A percentile compares a stretch with the other conserved stretches of the same genome.
phyloP scores from a whole-genome alignment of 352 stramenopile species.

The Pythium dissimile region DNA sequence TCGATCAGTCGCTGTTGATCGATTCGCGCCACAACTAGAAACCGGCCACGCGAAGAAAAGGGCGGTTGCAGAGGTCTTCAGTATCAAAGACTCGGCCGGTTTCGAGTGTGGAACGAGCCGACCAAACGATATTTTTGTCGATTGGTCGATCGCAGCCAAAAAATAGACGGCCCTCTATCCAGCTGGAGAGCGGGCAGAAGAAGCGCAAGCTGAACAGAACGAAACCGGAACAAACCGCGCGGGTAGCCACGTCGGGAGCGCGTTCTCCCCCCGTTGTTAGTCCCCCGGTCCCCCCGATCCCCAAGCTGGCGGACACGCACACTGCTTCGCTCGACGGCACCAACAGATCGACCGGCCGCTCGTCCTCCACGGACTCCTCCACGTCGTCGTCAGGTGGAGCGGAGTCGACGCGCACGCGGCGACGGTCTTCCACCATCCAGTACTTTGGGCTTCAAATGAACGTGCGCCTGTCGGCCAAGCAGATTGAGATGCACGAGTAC shows the following conservation, averaged over 20 bases:
- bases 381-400: slow-evolving; percentile 11
- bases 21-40: too few relatives aligned
- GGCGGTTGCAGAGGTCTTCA: background rate
- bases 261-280: slow-evolving; percentile 12
- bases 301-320: slow-evolving; percentile 16
- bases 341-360: slow-evolving; percentile 6
- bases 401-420: slow-evolving; percentile 16
- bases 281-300: background rate
- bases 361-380: slow-evolving; percentile 13
- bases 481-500: slow-evolving; percentile 26
- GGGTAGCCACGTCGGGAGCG: slow-evolving; percentile 17
- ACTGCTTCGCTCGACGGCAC: slow-evolving; percentile 1
- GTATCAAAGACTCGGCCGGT: background rate
- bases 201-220: slow-evolving; percentile 9
- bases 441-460: slow-evolving; percentile 29
- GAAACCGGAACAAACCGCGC: slow-evolving; percentile 12
- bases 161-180: background rate
- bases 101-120: background rate
- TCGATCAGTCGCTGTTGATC: too few relatives aligned
- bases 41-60: slow-evolving; percentile 6
- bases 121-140: slow-evolving; percentile 5
- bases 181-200: slow-evolving; percentile 8
- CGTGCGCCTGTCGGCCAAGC: slow-evolving; percentile 17
- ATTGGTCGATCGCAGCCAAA: slow-evolving; percentile 5
- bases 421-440: slow-evolving; percentile 26